Evolutionary conservation across 176 grass and related monocot genomes (phyloP), one percentile per base, ranked within the genome.

Genomic region (Bonia amplexicaulis): DNA sequence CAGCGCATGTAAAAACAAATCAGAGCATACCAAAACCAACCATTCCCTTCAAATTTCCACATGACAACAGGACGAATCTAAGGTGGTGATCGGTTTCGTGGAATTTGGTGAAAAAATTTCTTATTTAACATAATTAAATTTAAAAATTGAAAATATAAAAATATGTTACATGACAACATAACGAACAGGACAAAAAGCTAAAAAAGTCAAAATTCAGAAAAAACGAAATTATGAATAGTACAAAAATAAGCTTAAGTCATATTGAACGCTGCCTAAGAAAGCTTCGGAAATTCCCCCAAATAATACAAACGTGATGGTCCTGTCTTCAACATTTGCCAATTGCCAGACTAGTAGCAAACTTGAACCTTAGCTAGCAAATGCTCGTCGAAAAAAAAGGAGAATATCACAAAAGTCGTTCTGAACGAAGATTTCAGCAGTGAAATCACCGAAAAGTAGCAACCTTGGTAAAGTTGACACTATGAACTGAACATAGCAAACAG

Each of bases 1-100:
- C 73, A 65, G 77, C 12, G 29, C 22, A 66, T 78, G 79, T 77
- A 20, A 33, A 69, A 90, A 76, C 63, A 83, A 39, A 87, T 16
- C 19, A 46, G 52, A 84, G 69, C 62, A 74, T 46, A 19, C 33
- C 11, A 49, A 42, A 84, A 20, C 35, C 7, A 69, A 80, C 54
- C 42, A 60, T 26, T 79, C 29, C 42, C 40, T 42, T 67, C 49
- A 73, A 29, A 81, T 85, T 55, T 62, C 31, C 61, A 66, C 35
- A 65, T 12, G 82, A 74, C 31, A 72, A 66, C 41, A 41, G 19
- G 40, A 73, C 12, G 35, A 64, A 44, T 64, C 12, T 62, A 53
- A n/a, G n/a, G n/a, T n/a, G n/a, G n/a, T n/a, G n/a, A n/a, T n/a
- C n/a, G n/a, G n/a, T n/a, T n/a, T n/a, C n/a, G n/a, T n/a, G n/a